Conservation (phyloP, 2,329 filamentous ascomycete species). For the Botrytis galanthina region DNA sequence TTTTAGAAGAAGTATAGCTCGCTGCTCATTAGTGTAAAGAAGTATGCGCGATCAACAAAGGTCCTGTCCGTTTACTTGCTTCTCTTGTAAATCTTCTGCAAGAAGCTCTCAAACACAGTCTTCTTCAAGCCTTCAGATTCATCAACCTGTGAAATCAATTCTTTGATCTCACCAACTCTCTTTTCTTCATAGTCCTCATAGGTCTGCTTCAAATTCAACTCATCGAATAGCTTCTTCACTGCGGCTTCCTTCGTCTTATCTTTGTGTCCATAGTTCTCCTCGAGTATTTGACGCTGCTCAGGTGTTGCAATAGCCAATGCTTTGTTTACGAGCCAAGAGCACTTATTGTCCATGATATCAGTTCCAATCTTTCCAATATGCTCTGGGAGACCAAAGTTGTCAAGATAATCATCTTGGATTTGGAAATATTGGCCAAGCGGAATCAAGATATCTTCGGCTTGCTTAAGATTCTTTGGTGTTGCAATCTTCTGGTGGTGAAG, state of each 20-base stretch:
- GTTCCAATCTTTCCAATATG: conserved; percentile 98
- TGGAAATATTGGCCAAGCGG: conserved; percentile 99
- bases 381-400: conserved; percentile 91
- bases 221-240: conserved; percentile 85
- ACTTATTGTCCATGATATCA: conserved; percentile 99
- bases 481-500: conserved; percentile 83
- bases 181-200: conserved; percentile 91
- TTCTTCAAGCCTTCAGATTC: conserved; percentile 88
- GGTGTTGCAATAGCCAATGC: conserved; percentile 76
- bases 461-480: conserved; percentile 83
- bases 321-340: conserved; percentile 97
- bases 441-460: conserved; percentile 87
- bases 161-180: conserved; percentile 72
- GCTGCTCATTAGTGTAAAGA: conserved; percentile 6
- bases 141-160: conserved; percentile 75
- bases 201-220: conserved; percentile 76
- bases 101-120: conserved; percentile 82
- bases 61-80: conserved; percentile 67
- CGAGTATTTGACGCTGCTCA: conserved; percentile 83
- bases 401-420: conserved; percentile 97
- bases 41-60: background rate
- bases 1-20: background rate
- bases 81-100: conserved; percentile 97
- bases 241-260: conserved; percentile 76
- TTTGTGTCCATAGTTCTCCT: conserved; percentile 93